Evolutionary conservation across 2,329 filamentous ascomycete species (phyloP).

Genomic region (Leptoxyphium fumago): DNA sequence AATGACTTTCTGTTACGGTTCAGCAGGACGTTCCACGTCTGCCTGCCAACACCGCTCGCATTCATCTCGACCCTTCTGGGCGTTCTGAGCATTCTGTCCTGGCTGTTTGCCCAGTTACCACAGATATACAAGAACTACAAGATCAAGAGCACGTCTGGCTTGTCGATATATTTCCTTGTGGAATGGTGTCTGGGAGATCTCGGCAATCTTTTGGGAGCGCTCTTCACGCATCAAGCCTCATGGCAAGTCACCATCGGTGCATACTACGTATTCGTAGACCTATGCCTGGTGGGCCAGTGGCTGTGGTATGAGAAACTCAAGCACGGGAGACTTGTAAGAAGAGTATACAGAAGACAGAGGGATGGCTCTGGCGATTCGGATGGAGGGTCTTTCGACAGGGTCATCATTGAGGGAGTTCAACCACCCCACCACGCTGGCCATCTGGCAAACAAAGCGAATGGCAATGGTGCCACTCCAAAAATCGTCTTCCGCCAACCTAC

Average conservation of each 20-base stretch:
- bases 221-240: conserved; percentile 48
- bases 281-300: conserved; percentile 47
- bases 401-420: conserved; percentile 17
- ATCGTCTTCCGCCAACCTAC: conserved; percentile 19
- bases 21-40: conserved; percentile 46
- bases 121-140: conserved; percentile 56
- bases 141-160: conserved; percentile 47
- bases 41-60: conserved; percentile 48
- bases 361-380: conserved; percentile 5
- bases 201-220: conserved; percentile 46
- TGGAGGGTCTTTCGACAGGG: conserved; percentile 11
- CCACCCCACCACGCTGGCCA: neutral
- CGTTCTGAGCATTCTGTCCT: conserved; percentile 47
- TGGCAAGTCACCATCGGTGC: conserved; percentile 52
- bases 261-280: conserved; percentile 53
- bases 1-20: conserved; percentile 41
- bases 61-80: conserved; percentile 47
- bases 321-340: conserved; percentile 31
- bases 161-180: conserved; percentile 50
- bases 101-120: conserved; percentile 55
- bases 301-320: conserved; percentile 49
- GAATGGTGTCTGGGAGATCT: conserved; percentile 53
- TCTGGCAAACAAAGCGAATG: conserved; percentile 3
- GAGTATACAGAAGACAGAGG: conserved; percentile 14
- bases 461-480: conserved; percentile 8